These are phyloP conservation scores for Termitomyces bulborhizus DNA, from an alignment of 768 basidiomycete genomes.

Conservation along the genomic window DNA sequence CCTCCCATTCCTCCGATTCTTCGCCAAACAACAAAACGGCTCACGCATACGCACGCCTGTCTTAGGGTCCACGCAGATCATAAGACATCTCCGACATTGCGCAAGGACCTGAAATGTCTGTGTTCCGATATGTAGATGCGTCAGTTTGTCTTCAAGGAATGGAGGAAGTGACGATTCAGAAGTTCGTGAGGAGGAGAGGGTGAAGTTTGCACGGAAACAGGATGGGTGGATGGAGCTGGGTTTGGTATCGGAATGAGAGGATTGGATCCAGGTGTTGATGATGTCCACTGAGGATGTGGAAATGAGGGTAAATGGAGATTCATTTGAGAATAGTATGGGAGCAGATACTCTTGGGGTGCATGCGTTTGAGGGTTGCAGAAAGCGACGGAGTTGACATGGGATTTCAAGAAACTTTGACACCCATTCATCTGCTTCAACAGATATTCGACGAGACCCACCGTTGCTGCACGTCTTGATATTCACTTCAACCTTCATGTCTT, in stretches of 20 bases:
- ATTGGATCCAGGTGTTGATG: constrained; percentile 7
- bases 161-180: not conserved
- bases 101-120: constrained; percentile 12
- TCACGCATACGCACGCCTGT: constrained; percentile 9
- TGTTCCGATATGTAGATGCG: constrained; percentile 7
- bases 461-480: not conserved
- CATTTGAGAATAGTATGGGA: constrained; percentile 13
- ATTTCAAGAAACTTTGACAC: constrained; percentile 9
- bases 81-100: constrained; percentile 9
- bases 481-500: not conserved
- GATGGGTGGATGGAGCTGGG: constrained; percentile 2
- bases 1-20: constrained; percentile 9
- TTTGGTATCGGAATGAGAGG: not conserved
- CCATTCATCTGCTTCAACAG: constrained; percentile 11
- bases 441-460: not conserved
- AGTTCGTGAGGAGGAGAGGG: not conserved
- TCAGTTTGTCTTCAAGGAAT: constrained; percentile 7
- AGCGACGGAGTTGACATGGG: constrained; percentile 10
- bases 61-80: constrained; percentile 11
- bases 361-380: not conserved
- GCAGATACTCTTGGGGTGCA: not conserved
- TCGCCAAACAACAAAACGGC: constrained; percentile 12
- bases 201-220: constrained; percentile 13
- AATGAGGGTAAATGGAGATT: constrained; percentile 13
- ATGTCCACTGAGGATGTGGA: constrained; percentile 7